Conservation (phyloP, 2,329 filamentous ascomycete genomes). For the Epichloe brachyelytri region DNA sequence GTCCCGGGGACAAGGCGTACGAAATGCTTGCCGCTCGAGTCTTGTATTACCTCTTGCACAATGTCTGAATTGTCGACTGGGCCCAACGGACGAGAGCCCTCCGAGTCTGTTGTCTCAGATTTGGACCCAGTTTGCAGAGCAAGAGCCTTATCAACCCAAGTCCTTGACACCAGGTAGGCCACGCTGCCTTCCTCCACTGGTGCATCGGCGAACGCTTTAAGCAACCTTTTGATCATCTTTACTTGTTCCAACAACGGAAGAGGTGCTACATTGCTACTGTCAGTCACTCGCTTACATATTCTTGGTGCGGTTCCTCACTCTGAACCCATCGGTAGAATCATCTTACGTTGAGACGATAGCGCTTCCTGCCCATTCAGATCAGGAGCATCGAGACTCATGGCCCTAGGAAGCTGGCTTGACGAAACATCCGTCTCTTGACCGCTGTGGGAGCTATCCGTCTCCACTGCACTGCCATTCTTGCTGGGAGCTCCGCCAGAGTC, state of each 20-base stretch:
- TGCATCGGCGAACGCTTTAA: conserved; percentile 36
- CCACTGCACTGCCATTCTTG: conserved; percentile 28
- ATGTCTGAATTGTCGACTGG: conserved; percentile 82
- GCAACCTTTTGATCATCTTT: conserved; percentile 51
- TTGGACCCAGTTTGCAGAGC: conserved; percentile 49
- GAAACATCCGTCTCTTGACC: conserved; percentile 9
- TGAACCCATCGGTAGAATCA: neutral
- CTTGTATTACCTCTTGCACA: conserved; percentile 46
- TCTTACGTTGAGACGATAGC: conserved; percentile 4
- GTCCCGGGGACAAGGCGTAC: conserved; percentile 61
- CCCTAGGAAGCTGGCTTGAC: conserved; percentile 18
- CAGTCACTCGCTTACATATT: neutral
- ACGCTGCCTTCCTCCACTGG: conserved; percentile 57
- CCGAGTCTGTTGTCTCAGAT: conserved; percentile 43
- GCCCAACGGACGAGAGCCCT: conserved; percentile 48
- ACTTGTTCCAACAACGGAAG: conserved; percentile 49
- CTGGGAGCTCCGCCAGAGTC: conserved; percentile 33
- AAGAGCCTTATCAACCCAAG: conserved; percentile 66
- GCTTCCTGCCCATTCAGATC: conserved; percentile 12
- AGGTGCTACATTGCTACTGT: conserved; percentile 10
- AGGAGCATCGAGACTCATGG: conserved; percentile 28
- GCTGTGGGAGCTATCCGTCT: conserved; percentile 26
- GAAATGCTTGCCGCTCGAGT: conserved; percentile 42
- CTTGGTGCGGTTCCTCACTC: neutral
- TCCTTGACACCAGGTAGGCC: conserved; percentile 64